These are phyloP conservation scores for Globisporangium lucens DNA, from an alignment of 352 stramenopile genomes.

Conservation along the genomic window DNA sequence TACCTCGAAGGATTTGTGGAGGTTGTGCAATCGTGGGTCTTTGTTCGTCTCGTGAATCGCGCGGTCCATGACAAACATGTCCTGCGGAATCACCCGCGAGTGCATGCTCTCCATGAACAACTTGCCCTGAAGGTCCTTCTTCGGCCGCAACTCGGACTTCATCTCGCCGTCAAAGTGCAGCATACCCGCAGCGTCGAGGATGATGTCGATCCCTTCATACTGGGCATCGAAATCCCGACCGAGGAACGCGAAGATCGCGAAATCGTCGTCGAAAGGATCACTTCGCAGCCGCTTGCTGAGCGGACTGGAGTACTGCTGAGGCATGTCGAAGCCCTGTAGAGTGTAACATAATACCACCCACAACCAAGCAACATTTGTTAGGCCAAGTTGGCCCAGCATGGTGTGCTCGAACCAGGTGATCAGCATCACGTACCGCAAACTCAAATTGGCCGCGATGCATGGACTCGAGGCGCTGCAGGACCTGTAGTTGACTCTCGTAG, in stretches of 20 bases:
- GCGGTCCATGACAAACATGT: not conserved
- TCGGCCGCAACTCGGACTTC: not conserved
- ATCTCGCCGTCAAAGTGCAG: constrained; percentile 25
- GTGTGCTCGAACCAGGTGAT: not conserved
- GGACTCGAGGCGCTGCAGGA: constrained; percentile 31
- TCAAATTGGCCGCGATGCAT: constrained; percentile 22
- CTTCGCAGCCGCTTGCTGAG: not conserved
- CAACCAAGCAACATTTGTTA: not conserved
- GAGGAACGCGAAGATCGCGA: constrained; percentile 31
- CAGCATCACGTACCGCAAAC: not conserved
- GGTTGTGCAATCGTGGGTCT: not conserved
- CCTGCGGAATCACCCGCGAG: constrained; percentile 1
- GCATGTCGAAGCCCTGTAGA: not conserved
- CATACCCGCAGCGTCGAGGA: constrained; percentile 24
- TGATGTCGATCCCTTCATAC: constrained; percentile 24
- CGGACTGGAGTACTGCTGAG: not conserved
- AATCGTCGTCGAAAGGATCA: constrained; percentile 12
- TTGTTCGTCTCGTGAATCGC: constrained; percentile 4
- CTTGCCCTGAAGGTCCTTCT: constrained; percentile 10
- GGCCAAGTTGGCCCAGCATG: not conserved
- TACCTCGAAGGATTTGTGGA: constrained; percentile 7
- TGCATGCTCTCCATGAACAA: constrained; percentile 22
- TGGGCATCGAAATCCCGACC: constrained; percentile 23
- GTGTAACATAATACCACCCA: not conserved
- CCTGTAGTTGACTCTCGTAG: constrained; percentile 32